These are phyloP conservation scores for Gyrodon lividus DNA, from an alignment of 768 basidiomycete genomes.

Conservation along the genomic window DNA sequence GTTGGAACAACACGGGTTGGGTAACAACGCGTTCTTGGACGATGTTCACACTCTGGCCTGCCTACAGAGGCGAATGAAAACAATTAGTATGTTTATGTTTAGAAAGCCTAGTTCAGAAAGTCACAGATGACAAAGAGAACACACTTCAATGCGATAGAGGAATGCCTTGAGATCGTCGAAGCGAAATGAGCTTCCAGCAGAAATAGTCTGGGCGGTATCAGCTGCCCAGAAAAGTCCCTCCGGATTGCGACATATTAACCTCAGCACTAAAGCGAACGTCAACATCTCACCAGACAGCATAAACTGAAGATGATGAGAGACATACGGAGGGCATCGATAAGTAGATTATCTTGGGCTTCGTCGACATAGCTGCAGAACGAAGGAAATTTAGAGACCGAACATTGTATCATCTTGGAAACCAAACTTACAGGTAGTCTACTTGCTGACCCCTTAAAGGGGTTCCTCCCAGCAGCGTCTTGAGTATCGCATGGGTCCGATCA, in stretches of 20 bases:
- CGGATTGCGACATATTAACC: conserved; percentile 58
- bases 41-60: conserved; percentile 11
- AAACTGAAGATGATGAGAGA: background rate
- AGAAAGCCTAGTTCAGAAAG: too few species aligned
- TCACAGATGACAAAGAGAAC: background rate
- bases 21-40: conserved; percentile 13
- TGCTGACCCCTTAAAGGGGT: conserved; percentile 37
- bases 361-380: conserved; percentile 53
- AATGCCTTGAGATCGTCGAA: conserved; percentile 74
- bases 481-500: conserved; percentile 59
- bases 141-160: conserved; percentile 59
- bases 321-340: conserved; percentile 62
- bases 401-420: background rate
- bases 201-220: conserved; percentile 78
- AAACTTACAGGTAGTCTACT: conserved; percentile 56
- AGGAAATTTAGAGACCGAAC: background rate
- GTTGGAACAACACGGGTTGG: conserved; percentile 48
- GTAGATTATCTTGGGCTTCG: conserved; percentile 70
- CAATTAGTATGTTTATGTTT: too few species aligned
- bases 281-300: background rate
- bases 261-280: conserved; percentile 46
- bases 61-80: conserved; percentile 15
- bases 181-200: conserved; percentile 67
- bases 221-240: conserved; percentile 78
- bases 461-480: conserved; percentile 33